Conservation (phyloP, 2,329 filamentous ascomycete species). For the Aspergillaceae sp. region DNA sequence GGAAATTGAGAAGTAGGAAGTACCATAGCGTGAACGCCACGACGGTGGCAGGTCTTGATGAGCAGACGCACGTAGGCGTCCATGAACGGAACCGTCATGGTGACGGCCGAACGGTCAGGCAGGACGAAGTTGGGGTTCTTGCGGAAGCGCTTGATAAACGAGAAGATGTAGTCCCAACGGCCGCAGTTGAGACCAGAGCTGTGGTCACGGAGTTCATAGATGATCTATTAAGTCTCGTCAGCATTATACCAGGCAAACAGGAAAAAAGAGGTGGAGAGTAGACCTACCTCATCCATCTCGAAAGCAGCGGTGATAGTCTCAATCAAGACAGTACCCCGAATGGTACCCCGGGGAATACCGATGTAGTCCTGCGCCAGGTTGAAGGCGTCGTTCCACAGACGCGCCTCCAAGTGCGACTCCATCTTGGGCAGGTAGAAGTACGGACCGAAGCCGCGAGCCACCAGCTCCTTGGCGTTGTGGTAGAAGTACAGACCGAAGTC, state of each 20-base stretch:
- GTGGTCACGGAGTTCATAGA: slow-evolving; percentile 97
- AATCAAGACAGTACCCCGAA: slow-evolving; percentile 90
- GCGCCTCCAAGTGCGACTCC: slow-evolving; percentile 93
- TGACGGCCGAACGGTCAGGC: slow-evolving; percentile 81
- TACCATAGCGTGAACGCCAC: slow-evolving; percentile 94
- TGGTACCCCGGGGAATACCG: slow-evolving; percentile 80
- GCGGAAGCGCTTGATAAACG: slow-evolving; percentile 98
- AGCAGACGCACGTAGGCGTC: slow-evolving; percentile 92
- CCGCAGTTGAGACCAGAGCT: slow-evolving; percentile 95
- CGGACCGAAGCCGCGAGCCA: slow-evolving; percentile 74
- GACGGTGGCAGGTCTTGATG: slow-evolving; percentile 95
- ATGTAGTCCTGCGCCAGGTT: slow-evolving; percentile 92
- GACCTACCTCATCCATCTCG: slow-evolving; percentile 61
- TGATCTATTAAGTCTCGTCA: slow-evolving; percentile 64
- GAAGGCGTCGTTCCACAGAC: slow-evolving; percentile 97
- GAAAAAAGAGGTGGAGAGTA: neutral
- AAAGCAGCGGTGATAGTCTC: slow-evolving; percentile 97
- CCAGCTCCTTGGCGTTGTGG: slow-evolving; percentile 88
- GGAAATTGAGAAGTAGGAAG: neutral
- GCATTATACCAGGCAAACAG: neutral
- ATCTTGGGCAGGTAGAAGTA: slow-evolving; percentile 99
- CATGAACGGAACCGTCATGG: slow-evolving; percentile 99
- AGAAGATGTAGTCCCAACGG: slow-evolving; percentile 99
- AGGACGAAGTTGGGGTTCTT: slow-evolving; percentile 88
- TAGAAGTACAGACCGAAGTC: slow-evolving; percentile 99